phyloP scores from a whole-genome alignment of 768 basidiomycete species.

The Chlorophyllum brunneum region DNA sequence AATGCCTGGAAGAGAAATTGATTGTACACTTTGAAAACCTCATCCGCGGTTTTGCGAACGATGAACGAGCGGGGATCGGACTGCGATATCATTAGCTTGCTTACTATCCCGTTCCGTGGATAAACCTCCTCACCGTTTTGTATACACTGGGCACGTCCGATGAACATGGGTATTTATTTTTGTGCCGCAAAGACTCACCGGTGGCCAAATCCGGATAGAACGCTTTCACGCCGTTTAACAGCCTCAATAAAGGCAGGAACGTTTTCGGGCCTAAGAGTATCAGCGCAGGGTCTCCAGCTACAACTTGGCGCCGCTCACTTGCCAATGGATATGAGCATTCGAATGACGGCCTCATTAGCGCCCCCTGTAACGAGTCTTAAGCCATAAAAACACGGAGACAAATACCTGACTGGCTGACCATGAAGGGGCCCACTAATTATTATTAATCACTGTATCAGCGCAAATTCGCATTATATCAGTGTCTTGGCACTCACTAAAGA shows the following conservation, averaged over 20 bases:
- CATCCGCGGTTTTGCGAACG: constrained; percentile 85
- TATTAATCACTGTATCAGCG: constrained; percentile 7
- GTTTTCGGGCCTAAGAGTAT: constrained; percentile 59
- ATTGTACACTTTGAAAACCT: constrained; percentile 83
- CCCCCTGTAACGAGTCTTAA: constrained; percentile 46
- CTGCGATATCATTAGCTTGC: constrained; percentile 30
- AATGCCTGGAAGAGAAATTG: not conserved
- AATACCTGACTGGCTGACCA: constrained; percentile 30
- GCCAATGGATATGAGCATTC: constrained; percentile 89
- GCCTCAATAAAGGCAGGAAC: constrained; percentile 83
- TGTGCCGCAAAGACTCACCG: constrained; percentile 27
- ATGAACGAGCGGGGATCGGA: constrained; percentile 91
- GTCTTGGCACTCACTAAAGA: constrained; percentile 60
- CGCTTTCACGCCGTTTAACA: constrained; percentile 85
- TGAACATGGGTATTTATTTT: constrained; percentile 1
- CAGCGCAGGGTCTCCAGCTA: not conserved
- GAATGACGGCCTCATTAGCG: constrained; percentile 91
- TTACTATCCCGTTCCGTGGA: not conserved
- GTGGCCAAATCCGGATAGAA: constrained; percentile 89
- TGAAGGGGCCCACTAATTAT: constrained; percentile 61
- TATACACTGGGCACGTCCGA: constrained; percentile 40
- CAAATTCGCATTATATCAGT: not conserved
- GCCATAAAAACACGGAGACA: not conserved
- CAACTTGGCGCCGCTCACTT: constrained; percentile 38
- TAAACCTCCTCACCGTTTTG: constrained; percentile 50